phyloP scores from a whole-genome alignment of 352 stramenopile species.

The Pelagophyceae sp. region DNA sequence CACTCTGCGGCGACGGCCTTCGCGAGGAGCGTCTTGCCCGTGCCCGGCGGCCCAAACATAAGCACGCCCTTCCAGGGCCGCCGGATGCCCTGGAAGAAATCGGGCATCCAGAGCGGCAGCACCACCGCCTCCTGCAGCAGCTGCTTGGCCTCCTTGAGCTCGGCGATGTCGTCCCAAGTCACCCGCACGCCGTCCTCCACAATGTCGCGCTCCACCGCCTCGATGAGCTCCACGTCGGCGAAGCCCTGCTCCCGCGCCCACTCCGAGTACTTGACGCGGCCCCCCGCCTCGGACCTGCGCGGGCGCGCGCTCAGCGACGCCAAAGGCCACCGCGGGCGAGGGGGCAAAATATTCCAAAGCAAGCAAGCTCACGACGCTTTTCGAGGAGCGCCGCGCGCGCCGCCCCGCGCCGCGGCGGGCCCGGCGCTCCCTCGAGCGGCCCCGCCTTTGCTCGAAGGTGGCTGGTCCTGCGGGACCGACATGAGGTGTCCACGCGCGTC shows the following conservation, averaged over 20 bases:
- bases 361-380: too few species aligned
- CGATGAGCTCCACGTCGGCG: conserved; percentile 3
- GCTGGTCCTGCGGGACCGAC: too few species aligned
- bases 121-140: conserved; percentile 95
- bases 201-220: conserved; percentile 2
- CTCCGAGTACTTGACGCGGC: neutral
- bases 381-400: too few species aligned
- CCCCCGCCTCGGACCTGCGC: neutral
- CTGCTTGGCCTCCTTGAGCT: conserved; percentile 90
- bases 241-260: neutral
- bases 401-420: too few species aligned
- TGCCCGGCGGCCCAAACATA: conserved; percentile 83
- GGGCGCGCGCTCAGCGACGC: too few species aligned
- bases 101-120: conserved; percentile 81
- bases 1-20: conserved; percentile 98
- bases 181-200: conserved; percentile 41
- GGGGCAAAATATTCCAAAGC: too few species aligned
- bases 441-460: too few species aligned
- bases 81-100: conserved; percentile 87
- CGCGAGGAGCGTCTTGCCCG: conserved; percentile 56
- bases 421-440: too few species aligned
- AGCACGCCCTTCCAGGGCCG: conserved; percentile 91
- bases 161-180: conserved; percentile 90
- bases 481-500: too few species aligned
- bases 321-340: too few species aligned